Evolutionary conservation across 2,329 filamentous ascomycete genomes (phyloP).

Genomic region (Sarocladium strictum): DNA sequence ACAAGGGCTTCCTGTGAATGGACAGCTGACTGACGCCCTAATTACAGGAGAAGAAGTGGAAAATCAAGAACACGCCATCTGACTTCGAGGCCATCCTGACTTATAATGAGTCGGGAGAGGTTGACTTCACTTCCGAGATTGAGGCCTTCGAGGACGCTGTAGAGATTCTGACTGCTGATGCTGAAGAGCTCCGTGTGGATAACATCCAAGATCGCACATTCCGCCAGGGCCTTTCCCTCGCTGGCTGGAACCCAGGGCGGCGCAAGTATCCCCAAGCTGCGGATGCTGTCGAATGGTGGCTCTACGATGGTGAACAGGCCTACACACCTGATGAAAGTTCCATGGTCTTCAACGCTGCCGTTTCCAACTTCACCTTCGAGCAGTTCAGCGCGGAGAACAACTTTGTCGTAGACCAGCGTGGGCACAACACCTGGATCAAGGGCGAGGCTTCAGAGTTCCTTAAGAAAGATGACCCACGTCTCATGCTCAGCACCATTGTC

Average conservation of each 20-base stretch:
- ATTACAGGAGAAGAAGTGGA: conserved; percentile 9
- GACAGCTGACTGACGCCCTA: not conserved
- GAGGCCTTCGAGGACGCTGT: conserved; percentile 42
- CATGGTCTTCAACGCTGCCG: conserved; percentile 42
- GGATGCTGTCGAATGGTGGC: conserved; percentile 35
- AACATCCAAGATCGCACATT: conserved; percentile 53
- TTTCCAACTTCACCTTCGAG: conserved; percentile 51
- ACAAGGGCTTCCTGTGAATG: not conserved
- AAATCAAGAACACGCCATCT: conserved; percentile 34
- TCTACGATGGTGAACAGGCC: conserved; percentile 16
- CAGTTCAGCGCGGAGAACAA: conserved; percentile 51
- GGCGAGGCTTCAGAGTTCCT: conserved; percentile 49
- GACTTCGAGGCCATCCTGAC: conserved; percentile 49
- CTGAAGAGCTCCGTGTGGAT: conserved; percentile 45
- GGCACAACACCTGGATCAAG: conserved; percentile 49
- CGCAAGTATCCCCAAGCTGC: conserved; percentile 33
- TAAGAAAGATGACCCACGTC: conserved; percentile 39
- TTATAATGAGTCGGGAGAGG: conserved; percentile 47
- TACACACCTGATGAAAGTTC: conserved; percentile 46
- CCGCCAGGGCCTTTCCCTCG: conserved; percentile 36
- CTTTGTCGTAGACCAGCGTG: conserved; percentile 49
- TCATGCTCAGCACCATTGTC: conserved; percentile 49
- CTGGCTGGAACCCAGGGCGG: conserved; percentile 49
- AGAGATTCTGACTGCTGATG: conserved; percentile 36
- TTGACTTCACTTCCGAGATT: conserved; percentile 41